These are phyloP conservation scores for Trichoderma sp. DNA, from an alignment of 2,329 filamentous ascomycete species.

Conservation along the genomic window DNA sequence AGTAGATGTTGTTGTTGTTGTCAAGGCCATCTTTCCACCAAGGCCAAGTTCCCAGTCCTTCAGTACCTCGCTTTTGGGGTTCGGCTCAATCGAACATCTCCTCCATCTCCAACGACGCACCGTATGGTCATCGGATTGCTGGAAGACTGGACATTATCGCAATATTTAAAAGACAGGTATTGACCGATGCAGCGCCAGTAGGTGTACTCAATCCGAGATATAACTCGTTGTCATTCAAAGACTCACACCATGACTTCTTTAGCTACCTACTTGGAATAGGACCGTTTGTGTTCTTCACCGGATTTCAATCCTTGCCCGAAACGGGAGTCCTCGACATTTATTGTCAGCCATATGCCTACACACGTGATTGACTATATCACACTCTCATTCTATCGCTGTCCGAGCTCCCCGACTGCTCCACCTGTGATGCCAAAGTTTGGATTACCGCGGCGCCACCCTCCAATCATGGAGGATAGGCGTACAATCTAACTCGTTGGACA, in stretches of 20 bases:
- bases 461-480: background rate
- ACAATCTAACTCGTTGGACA: background rate
- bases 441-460: background rate
- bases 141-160: no score
- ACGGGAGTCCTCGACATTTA: background rate
- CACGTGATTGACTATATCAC: background rate
- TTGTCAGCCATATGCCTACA: background rate
- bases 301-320: background rate
- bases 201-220: background rate
- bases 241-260: background rate
- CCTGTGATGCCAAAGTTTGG: background rate
- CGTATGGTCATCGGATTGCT: no score
- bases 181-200: background rate
- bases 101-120: no score
- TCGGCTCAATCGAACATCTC: no score
- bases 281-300: background rate
- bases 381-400: background rate
- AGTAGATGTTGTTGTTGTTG: no score
- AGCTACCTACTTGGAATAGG: background rate
- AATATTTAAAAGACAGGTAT: no score
- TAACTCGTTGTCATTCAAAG: background rate
- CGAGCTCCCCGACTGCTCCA: constrained; percentile 23
- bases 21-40: no score
- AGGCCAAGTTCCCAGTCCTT: no score
- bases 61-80: no score